These are phyloP conservation scores for Neovahlkampfia damariscottae DNA, from an alignment of 78 protist species.

Conservation along the genomic window DNA sequence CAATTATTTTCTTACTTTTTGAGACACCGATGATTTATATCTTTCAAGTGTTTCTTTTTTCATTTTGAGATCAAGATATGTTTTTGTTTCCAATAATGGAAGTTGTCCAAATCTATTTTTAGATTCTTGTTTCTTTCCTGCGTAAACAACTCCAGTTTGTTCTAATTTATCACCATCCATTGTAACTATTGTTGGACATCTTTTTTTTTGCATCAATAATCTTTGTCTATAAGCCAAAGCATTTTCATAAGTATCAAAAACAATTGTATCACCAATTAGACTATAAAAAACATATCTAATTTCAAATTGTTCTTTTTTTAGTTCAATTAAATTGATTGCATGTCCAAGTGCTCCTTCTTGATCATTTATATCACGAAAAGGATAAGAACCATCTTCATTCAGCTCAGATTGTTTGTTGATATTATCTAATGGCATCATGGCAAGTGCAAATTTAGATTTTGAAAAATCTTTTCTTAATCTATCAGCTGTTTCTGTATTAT, in stretches of 20 bases:
- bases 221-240: neutral
- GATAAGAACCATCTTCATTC: constrained; percentile 2
- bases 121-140: constrained; percentile 12
- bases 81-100: neutral
- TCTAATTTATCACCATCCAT: constrained; percentile 23
- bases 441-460: neutral
- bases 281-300: neutral
- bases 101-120: constrained; percentile 14
- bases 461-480: neutral
- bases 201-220: neutral
- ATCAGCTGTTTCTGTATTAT: neutral
- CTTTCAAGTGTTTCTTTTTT: neutral
- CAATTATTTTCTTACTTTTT: neutral
- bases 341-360: constrained; percentile 10
- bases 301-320: neutral
- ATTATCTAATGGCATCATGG: constrained; percentile 14
- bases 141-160: constrained; percentile 13
- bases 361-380: too few species aligned
- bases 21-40: neutral
- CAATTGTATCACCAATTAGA: constrained; percentile 5
- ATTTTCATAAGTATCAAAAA: constrained; percentile 12
- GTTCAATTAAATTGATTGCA: constrained; percentile 10
- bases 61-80: neutral
- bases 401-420: neutral
- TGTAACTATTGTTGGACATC: neutral